These are phyloP conservation scores for Fusarium dimerum DNA, from an alignment of 2,329 filamentous ascomycete genomes.

Conservation along the genomic window DNA sequence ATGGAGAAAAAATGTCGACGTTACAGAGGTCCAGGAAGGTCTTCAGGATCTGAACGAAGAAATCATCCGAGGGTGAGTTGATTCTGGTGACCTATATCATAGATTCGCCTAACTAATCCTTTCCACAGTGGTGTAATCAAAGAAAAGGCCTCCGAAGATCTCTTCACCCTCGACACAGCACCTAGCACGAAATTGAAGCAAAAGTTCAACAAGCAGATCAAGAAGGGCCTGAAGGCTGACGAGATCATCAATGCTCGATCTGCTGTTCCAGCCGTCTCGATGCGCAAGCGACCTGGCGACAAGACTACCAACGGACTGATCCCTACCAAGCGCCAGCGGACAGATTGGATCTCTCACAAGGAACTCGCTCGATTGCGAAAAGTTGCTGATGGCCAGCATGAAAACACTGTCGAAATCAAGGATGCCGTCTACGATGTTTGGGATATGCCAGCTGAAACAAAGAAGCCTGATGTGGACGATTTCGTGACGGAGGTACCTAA, in stretches of 20 bases:
- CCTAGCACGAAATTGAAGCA: conserved; percentile 68
- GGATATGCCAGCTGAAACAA: conserved; percentile 48
- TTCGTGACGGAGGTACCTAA: conserved; percentile 68
- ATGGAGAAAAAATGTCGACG: conserved; percentile 97
- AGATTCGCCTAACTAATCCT: conserved; percentile 15
- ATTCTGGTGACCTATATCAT: not conserved
- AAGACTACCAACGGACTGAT: conserved; percentile 74
- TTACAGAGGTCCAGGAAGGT: conserved; percentile 81
- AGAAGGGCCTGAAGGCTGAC: conserved; percentile 84
- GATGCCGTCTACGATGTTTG: conserved; percentile 79
- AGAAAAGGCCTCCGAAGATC: conserved; percentile 78
- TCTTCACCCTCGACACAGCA: conserved; percentile 80
- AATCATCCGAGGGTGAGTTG: conserved; percentile 78
- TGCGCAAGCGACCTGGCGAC: conserved; percentile 72
- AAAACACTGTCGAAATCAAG: conserved; percentile 54
- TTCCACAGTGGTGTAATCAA: conserved; percentile 72
- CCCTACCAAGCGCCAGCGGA: conserved; percentile 72
- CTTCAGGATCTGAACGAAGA: conserved; percentile 84
- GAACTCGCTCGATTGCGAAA: conserved; percentile 77
- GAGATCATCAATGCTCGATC: conserved; percentile 89
- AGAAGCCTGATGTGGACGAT: conserved; percentile 41
- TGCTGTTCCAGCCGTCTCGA: conserved; percentile 74
- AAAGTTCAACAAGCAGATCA: conserved; percentile 64
- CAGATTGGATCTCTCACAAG: conserved; percentile 79
- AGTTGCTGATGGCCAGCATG: conserved; percentile 73